Evolutionary conservation across 2,329 filamentous ascomycete genomes (phyloP).

Genomic region (Diaporthe amygdali): DNA sequence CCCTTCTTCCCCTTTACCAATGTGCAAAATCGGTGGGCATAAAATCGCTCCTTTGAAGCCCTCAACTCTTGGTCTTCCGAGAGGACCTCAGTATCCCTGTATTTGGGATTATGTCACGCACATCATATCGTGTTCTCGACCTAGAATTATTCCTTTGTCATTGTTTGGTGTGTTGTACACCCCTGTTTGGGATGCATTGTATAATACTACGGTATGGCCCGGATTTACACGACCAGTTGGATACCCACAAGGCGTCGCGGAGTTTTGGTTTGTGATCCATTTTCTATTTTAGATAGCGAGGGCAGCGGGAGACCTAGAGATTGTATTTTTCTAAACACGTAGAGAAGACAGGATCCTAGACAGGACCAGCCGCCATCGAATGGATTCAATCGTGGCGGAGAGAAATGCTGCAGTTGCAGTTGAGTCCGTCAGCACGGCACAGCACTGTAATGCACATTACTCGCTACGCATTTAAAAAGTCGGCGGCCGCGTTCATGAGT

Average conservation of each 20-base stretch:
- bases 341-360: not conserved
- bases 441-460: not conserved
- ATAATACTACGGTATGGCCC: not conserved
- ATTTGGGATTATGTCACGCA: not conserved
- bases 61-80: no score
- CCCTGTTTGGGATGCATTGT: not conserved
- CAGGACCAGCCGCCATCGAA: not conserved
- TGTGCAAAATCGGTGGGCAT: no score
- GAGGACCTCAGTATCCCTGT: no score
- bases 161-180: not conserved
- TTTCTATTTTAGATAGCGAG: not conserved
- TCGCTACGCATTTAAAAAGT: not conserved
- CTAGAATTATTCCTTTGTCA: not conserved
- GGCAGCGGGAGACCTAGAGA: not conserved
- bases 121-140: not conserved
- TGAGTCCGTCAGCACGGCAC: no score
- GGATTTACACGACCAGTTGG: not conserved
- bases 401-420: not conserved
- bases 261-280: not conserved
- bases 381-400: not conserved
- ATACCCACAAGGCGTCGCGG: not conserved
- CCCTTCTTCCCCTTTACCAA: not conserved
- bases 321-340: not conserved
- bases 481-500: not conserved
- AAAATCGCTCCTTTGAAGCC: no score